Base-by-base conservation (phyloP, 2,329 filamentous ascomycete genomes). In the Fragosphaeria purpurea region DNA sequence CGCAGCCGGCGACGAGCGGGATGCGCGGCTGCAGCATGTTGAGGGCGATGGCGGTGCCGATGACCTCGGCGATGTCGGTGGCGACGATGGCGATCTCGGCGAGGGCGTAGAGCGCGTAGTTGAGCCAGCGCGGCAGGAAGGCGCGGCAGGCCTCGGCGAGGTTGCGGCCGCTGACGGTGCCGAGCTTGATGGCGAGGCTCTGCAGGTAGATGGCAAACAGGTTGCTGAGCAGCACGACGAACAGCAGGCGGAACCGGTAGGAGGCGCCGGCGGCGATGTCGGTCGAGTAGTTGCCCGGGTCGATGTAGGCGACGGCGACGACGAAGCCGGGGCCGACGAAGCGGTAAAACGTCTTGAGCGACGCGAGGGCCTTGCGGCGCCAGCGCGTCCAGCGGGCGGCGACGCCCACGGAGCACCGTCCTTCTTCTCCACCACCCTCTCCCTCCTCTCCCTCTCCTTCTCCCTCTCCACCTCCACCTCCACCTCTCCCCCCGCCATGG, bases 51-150 rank as follows among this genome's bases (percentile, higher is more conserved):
- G 83, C 83, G 13, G 80, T 84, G 47, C 83, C 83, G 56, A 86
- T 85, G 22, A 86, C 82, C 66, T 86, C 82, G 51, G 82, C 82
- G 56, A 86, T 79, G 61, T 86, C 83, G 0, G 83, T 86, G 0
- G 83, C 83, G 48, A 86, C 80, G 51, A 86, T 86, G 53, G 83
- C 58, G 11, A 74, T 67, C 62, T 86, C 83, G 1, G 82, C 77
- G 55, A 86, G 68, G 22, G 73, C 62, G 58, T 86, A 86, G 4
- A 86, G 67, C 13, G 71, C 60, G 43, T 76, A 73, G 54, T 81
- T 83, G 50, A 86, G 61, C 83, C 82, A 86, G 56, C 68, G 69
- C 1, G 83, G 83, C 11, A 85, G 70, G 61, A 82, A 81, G 7
- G 73, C 78, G 37, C 82, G 75, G 58, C 81, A 85, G 8, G 81